phyloP scores from a whole-genome alignment of 495 filamentous ascomycete species.

The Aspergillus bridgeri region DNA sequence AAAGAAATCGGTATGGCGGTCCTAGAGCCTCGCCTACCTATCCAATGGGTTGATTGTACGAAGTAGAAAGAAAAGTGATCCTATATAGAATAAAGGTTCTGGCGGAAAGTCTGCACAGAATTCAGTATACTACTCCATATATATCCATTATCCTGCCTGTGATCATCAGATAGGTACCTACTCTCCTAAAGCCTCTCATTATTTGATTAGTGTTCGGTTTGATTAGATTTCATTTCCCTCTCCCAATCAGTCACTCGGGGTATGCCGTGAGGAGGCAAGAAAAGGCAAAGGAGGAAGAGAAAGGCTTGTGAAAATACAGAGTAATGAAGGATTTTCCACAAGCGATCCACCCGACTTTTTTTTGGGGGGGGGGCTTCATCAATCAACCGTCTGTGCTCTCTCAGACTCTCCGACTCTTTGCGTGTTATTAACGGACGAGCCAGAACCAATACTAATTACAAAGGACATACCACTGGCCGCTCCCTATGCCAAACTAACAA shows the following conservation, averaged over 20 bases:
- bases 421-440: neutral
- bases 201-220: neutral
- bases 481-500: no score
- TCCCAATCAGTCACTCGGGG: neutral
- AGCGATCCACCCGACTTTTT: neutral
- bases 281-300: neutral
- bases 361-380: neutral
- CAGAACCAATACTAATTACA: neutral
- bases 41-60: no score
- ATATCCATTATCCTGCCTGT: no score
- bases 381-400: constrained; percentile 4
- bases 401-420: no score
- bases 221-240: neutral
- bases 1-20: neutral
- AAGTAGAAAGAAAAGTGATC: no score
- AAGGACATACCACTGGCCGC: neutral
- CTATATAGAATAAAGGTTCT: no score
- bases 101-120: neutral
- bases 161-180: neutral
- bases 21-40: no score
- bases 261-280: neutral
- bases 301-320: no score
- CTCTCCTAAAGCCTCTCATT: neutral
- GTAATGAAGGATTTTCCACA: no score
- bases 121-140: no score